Percentiles rank a stretch among this genome's conserved stretches.
phyloP scores from a whole-genome alignment of 305 asterid genomes.

The Fraxinus velutina region DNA sequence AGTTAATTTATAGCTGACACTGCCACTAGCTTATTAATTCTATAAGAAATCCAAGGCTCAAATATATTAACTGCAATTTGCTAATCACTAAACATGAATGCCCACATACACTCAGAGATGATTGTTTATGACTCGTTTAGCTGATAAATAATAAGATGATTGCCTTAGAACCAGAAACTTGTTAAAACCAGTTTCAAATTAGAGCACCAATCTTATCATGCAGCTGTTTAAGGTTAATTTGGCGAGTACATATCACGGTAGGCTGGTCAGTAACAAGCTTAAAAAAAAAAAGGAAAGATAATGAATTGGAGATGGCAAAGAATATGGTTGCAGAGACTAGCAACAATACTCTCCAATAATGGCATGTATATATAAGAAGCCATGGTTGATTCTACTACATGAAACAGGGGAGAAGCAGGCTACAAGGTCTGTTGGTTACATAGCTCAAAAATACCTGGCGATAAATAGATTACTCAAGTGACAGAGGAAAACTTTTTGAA shows the following conservation, averaged over 20 bases:
- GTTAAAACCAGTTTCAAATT: background rate
- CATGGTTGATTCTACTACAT: background rate
- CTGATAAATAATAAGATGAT: background rate
- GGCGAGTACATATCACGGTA: background rate
- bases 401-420: background rate
- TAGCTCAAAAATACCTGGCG: background rate
- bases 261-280: background rate
- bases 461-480: background rate
- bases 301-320: background rate
- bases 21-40: background rate
- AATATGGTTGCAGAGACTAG: background rate
- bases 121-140: background rate
- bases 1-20: background rate
- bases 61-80: slow-evolving; percentile 8
- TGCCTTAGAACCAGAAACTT: background rate
- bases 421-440: background rate
- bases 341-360: background rate
- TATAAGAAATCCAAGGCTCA: background rate
- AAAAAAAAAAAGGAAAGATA: background rate
- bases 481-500: background rate
- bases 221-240: background rate
- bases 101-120: background rate
- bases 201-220: background rate
- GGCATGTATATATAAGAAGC: background rate
- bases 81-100: background rate